phyloP scores from a whole-genome alignment of 805 yeast genomes.

The Saccharomycodes ludwigii region DNA sequence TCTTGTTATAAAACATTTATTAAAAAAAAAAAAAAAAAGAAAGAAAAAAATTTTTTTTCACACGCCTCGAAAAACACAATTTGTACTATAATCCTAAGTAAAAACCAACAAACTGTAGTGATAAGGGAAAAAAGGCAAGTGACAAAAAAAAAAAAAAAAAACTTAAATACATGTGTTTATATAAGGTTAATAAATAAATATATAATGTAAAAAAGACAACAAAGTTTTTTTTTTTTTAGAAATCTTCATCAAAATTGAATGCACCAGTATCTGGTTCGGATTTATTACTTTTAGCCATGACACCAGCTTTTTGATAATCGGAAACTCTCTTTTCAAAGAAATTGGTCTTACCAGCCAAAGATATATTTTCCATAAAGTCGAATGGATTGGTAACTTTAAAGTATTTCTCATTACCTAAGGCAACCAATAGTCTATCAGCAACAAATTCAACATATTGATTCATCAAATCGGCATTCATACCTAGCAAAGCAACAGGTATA shows the following conservation, averaged over 20 bases:
- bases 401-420: slow-evolving; percentile 82
- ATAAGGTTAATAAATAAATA: no score
- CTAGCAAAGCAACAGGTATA: slow-evolving; percentile 81
- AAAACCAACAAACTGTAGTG: no score
- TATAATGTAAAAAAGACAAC: no score
- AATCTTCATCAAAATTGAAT: slow-evolving; percentile 88
- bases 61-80: no score
- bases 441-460: slow-evolving; percentile 96
- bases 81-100: no score
- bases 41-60: no score
- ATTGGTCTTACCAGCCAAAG: slow-evolving; percentile 96
- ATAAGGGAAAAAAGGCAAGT: no score
- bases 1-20: no score
- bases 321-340: slow-evolving; percentile 98
- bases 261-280: slow-evolving; percentile 36
- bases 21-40: no score
- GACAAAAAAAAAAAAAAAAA: no score
- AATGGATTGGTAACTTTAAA: slow-evolving; percentile 89
- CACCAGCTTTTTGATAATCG: slow-evolving; percentile 99
- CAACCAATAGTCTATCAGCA: slow-evolving; percentile 87
- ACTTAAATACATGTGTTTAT: no score
- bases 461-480: slow-evolving; percentile 92
- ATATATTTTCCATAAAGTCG: slow-evolving; percentile 98
- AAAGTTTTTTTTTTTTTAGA: no score
- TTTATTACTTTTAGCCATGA: slow-evolving; percentile 66